Conservation (phyloP, 1,284 basidiomycete genomes). For the Waitea zeae region DNA sequence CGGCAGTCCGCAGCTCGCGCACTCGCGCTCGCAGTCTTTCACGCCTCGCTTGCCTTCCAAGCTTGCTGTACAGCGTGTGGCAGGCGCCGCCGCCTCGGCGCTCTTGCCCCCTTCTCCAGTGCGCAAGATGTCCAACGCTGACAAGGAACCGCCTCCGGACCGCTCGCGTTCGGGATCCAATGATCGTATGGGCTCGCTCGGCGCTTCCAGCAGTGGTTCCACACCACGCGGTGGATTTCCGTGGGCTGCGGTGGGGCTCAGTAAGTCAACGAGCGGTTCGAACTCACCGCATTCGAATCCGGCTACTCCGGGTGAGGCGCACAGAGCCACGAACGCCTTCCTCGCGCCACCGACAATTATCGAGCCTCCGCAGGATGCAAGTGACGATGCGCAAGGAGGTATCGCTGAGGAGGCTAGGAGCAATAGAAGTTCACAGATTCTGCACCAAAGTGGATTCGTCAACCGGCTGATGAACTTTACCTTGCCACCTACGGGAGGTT, state of each 20-base stretch:
- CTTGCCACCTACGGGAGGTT: slow-evolving; percentile 16
- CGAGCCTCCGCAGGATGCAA: slow-evolving; percentile 18
- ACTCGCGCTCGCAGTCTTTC: slow-evolving; percentile 47
- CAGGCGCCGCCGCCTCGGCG: slow-evolving; percentile 10
- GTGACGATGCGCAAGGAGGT: slow-evolving; percentile 6
- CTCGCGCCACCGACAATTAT: slow-evolving; percentile 26
- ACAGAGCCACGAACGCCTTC: slow-evolving; percentile 5
- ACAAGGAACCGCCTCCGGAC: slow-evolving; percentile 14
- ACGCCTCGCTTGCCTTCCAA: slow-evolving; percentile 56
- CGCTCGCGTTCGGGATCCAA: slow-evolving; percentile 1
- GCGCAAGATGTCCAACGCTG: slow-evolving; percentile 31
- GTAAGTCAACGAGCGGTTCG: not conserved
- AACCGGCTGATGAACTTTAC: slow-evolving; percentile 44
- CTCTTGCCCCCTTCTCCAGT: slow-evolving; percentile 26
- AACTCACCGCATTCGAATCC: not conserved
- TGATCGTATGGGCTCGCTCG: not conserved
- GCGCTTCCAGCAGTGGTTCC: slow-evolving; percentile 3
- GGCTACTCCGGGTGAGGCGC: slow-evolving; percentile 1
- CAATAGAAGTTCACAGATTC: slow-evolving; percentile 61
- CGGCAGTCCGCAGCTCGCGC: slow-evolving; percentile 22
- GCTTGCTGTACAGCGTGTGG: slow-evolving; percentile 12
- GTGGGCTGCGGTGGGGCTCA: not conserved
- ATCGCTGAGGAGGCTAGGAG: slow-evolving; percentile 11
- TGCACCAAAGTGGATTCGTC: slow-evolving; percentile 56
- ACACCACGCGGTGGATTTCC: slow-evolving; percentile 10